These are phyloP conservation scores for Xerocomus nothofagi DNA, from an alignment of 1,284 basidiomycete genomes.

Conservation along the genomic window DNA sequence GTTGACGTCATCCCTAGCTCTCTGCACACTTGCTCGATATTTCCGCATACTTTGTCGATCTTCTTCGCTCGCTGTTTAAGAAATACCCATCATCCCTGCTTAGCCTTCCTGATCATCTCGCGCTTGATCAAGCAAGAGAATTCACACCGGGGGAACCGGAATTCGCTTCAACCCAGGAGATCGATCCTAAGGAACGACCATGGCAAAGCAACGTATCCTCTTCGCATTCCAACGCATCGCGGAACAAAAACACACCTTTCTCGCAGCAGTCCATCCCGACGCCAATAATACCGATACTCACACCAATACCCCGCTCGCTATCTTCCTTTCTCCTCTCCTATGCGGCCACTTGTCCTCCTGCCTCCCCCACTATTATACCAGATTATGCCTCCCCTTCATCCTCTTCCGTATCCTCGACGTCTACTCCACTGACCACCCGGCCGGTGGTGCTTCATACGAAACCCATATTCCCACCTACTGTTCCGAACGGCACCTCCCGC, in stretches of 20 bases:
- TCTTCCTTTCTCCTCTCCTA: constrained; percentile 59
- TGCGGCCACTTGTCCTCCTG: constrained; percentile 8
- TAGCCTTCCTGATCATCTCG: constrained; percentile 27
- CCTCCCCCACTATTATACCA: neutral
- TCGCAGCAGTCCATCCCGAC: constrained; percentile 31
- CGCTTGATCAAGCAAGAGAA: neutral
- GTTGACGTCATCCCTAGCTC: constrained; percentile 36
- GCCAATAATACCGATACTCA: constrained; percentile 88
- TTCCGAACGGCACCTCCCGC: constrained; percentile 80
- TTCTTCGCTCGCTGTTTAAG: constrained; percentile 32
- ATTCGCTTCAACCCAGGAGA: constrained; percentile 38
- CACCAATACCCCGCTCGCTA: constrained; percentile 69
- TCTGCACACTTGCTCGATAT: constrained; percentile 43
- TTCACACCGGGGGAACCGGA: neutral
- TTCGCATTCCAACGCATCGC: neutral
- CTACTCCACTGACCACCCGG: neutral
- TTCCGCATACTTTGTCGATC: constrained; percentile 39
- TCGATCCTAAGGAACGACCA: neutral
- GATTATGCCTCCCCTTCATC: neutral
- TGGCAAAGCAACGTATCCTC: neutral
- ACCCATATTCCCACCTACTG: constrained; percentile 83
- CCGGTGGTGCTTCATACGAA: constrained; percentile 55
- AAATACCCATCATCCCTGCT: constrained; percentile 27
- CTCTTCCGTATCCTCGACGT: neutral
- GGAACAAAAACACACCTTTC: neutral